A percentile compares a stretch with the other conserved stretches of the same genome.
These are phyloP conservation scores for Olyra latifolia DNA, from an alignment of 176 grass and related monocot species.

Conservation along the genomic window DNA sequence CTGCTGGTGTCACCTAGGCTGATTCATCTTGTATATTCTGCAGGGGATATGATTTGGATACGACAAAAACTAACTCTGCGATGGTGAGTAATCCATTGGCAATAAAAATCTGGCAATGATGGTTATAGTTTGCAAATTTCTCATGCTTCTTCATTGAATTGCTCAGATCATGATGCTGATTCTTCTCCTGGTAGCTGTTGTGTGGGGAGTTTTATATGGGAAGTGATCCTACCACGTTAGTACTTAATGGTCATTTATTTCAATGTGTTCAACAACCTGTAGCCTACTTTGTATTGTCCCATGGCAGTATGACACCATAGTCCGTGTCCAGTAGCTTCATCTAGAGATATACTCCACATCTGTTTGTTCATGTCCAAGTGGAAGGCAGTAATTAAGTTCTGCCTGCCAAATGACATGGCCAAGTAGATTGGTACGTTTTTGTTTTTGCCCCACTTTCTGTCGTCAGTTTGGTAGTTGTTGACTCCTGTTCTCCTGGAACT, in stretches of 20 bases:
- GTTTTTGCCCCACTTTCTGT: background rate
- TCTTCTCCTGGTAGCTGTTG: constrained; percentile 40
- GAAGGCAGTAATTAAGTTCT: background rate
- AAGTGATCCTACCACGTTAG: background rate
- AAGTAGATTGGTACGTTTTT: background rate
- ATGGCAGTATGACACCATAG: too few species aligned
- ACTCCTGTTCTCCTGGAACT: background rate
- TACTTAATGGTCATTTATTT: background rate
- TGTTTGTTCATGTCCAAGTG: background rate
- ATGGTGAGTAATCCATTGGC: constrained; percentile 34
- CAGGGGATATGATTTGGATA: constrained; percentile 39
- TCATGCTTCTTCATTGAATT: constrained; percentile 5
- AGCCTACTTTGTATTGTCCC: background rate
- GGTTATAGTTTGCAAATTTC: background rate
- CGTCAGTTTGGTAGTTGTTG: background rate
- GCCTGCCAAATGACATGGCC: background rate
- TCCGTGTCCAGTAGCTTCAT: background rate
- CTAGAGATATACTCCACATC: background rate
- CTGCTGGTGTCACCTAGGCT: constrained; percentile 1
- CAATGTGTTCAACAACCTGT: background rate
- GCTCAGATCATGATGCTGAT: constrained; percentile 39
- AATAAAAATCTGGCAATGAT: background rate
- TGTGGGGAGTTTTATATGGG: constrained; percentile 22
- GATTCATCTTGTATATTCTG: background rate
- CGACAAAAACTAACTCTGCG: constrained; percentile 14